Base-by-base conservation (phyloP, 306 rosid genomes). In the Rosa persica region DNA sequence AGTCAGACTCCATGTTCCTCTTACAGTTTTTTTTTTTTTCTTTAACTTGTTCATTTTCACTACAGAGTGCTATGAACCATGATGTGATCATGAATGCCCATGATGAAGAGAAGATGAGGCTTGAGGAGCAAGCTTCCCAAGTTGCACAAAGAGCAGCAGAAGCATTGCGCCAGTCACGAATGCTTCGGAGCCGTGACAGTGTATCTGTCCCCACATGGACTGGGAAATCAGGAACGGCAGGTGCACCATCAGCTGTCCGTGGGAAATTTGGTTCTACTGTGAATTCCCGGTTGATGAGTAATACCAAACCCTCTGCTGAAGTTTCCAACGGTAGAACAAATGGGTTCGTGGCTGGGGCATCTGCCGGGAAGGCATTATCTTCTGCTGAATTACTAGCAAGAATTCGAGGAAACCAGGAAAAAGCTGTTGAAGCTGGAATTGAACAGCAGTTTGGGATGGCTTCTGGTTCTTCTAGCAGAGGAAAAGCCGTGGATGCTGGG, bases 61-160 rank as follows among this genome's bases (percentile, higher is more conserved):
- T 78, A 25, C 80, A 95, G 98, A 95, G 98, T 67, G 99, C 97
- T 57, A 38, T 91, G 87, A 93, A 93, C 90, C 99, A 95, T 81
- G 99, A 95, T 82, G 49, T 86, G 69, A 95, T 95, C 87, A 83
- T 91, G 93, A 83, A 93, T 73, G 99, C 97, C 68, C 88, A 95
- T 25, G 96, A 89, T 25, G 99, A 82, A 82, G 99, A 95, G 85
- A 93, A 90, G 84, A 46, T 89, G 84, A 89, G 90, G 81, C 97
- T 95, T 47, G 98, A 95, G 51, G 96, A 87, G 89, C 89, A 95
- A 77, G 98, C 97, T 79, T 91, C 99, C 78, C 87, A 84, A 84
- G 97, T 95, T 76, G 99, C 99, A 77, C 91, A 88, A 78, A 91
- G 95, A 89, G 98, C 98, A 57, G 97, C 97, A 40, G 98, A 95